Conservation (phyloP, 805 yeast species). For the Pichia pseudocactophila region DNA sequence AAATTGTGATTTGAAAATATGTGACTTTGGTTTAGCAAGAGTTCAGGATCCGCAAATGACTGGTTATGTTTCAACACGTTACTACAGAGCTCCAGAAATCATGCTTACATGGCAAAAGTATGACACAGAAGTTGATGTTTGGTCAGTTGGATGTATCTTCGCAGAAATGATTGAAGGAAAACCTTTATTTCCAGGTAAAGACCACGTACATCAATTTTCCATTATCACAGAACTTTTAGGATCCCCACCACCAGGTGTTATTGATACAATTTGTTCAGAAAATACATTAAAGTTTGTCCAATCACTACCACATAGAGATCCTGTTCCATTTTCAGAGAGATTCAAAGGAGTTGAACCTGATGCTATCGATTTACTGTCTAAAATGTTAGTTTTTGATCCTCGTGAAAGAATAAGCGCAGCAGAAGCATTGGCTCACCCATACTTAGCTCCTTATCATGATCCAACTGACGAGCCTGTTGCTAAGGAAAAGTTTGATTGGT, state of each 20-base stretch:
- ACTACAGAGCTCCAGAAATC: conserved; percentile 81
- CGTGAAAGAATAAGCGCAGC: conserved; percentile 89
- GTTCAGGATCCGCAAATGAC: conserved; percentile 47
- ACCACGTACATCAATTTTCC: conserved; percentile 96
- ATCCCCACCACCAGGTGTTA: conserved; percentile 93
- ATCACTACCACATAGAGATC: conserved; percentile 85
- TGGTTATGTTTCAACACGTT: conserved; percentile 76
- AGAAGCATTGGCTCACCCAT: conserved; percentile 82
- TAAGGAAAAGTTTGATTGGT: conserved; percentile 91
- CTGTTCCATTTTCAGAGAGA: conserved; percentile 77
- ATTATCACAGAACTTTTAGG: conserved; percentile 91
- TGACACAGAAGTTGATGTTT: conserved; percentile 67
- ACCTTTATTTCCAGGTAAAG: conserved; percentile 79
- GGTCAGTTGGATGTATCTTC: conserved; percentile 75
- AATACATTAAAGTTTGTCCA: conserved; percentile 91
- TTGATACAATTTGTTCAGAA: conserved; percentile 91
- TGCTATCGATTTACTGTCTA: conserved; percentile 79
- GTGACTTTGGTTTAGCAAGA: conserved; percentile 73
- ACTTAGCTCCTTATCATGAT: conserved; percentile 91
- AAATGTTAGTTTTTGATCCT: conserved; percentile 93
- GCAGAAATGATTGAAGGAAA: conserved; percentile 57
- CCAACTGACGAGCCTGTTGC: conserved; percentile 97
- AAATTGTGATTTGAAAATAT: conserved; percentile 68
- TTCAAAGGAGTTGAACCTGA: conserved; percentile 74
- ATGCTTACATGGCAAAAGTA: conserved; percentile 69